A percentile compares a stretch with the other conserved stretches of the same genome.
Evolutionary conservation across 148 eudicot genomes (phyloP).

Genomic region (Chenopodium suecicum): DNA sequence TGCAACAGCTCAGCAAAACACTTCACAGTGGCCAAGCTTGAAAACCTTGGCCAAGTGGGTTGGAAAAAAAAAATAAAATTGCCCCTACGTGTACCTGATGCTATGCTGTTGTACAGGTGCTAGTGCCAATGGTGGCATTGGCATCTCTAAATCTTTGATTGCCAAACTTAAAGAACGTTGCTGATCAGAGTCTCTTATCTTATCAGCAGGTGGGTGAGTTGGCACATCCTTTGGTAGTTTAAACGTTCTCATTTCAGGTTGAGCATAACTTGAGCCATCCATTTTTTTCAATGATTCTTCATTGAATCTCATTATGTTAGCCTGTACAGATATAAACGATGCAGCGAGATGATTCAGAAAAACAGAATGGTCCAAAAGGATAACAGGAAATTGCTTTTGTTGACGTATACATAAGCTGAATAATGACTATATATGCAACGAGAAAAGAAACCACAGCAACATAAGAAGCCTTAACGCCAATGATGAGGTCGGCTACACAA

Average conservation of each 20-base stretch:
- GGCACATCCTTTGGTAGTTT: constrained; percentile 36
- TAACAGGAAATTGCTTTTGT: not conserved
- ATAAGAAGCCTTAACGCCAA: not conserved
- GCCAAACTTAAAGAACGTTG: constrained; percentile 31
- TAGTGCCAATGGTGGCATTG: constrained; percentile 97
- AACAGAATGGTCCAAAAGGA: not conserved
- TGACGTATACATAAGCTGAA: not conserved
- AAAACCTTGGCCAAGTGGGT: not conserved
- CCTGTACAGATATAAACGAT: constrained; percentile 46
- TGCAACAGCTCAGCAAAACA: not conserved
- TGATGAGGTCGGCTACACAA: not conserved
- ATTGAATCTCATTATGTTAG: constrained; percentile 81
- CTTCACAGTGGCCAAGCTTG: not conserved
- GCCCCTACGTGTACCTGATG: constrained; percentile 48
- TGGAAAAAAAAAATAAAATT: not conserved
- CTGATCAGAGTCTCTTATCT: constrained; percentile 28
- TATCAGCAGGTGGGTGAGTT: constrained; percentile 17
- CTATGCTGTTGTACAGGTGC: constrained; percentile 56
- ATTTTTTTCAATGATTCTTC: constrained; percentile 73
- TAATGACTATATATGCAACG: not conserved
- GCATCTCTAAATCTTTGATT: constrained; percentile 67
- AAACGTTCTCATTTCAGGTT: constrained; percentile 38
- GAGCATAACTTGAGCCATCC: constrained; percentile 36
- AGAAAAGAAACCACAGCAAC: not conserved
- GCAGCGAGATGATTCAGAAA: not conserved